Conservation (phyloP, 805 yeast species). For the Pichia scutulata region DNA sequence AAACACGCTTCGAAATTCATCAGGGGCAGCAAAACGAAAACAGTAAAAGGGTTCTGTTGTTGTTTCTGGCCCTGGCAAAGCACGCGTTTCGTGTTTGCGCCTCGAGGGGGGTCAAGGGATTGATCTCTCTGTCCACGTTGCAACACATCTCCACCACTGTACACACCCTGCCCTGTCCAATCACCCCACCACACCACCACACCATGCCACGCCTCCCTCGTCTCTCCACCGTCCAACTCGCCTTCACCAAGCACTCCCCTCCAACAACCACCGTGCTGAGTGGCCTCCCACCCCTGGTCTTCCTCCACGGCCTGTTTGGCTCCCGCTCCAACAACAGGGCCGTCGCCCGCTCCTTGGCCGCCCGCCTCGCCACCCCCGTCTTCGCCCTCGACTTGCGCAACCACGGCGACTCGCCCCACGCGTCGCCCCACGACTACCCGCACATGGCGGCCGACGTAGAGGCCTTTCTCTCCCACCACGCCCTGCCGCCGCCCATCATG, state of each 20-base stretch:
- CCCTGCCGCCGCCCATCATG: constrained; percentile 45
- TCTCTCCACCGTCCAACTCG: constrained; percentile 7
- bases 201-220: neutral
- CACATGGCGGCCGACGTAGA: constrained; percentile 84
- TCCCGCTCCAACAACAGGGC: constrained; percentile 71
- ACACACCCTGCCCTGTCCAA: too few species aligned
- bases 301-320: constrained; percentile 89
- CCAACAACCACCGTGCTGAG: neutral
- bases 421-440: constrained; percentile 64
- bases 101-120: too few species aligned
- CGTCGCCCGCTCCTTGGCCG: constrained; percentile 28
- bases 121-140: too few species aligned
- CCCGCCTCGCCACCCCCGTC: neutral
- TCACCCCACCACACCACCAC: too few species aligned
- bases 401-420: constrained; percentile 89
- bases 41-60: too few species aligned
- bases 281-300: constrained; percentile 50
- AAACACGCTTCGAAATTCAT: neutral
- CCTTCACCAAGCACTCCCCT: constrained; percentile 37
- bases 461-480: constrained; percentile 46
- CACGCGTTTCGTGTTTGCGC: too few species aligned
- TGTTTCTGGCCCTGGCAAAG: too few species aligned
- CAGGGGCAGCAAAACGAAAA: neutral
- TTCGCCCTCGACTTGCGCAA: constrained; percentile 46
- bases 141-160: too few species aligned